A percentile compares a stretch with the other conserved stretches of the same genome.
These are phyloP conservation scores for Xylaria sp. DNA, from an alignment of 495 filamentous ascomycete species.

Conservation along the genomic window DNA sequence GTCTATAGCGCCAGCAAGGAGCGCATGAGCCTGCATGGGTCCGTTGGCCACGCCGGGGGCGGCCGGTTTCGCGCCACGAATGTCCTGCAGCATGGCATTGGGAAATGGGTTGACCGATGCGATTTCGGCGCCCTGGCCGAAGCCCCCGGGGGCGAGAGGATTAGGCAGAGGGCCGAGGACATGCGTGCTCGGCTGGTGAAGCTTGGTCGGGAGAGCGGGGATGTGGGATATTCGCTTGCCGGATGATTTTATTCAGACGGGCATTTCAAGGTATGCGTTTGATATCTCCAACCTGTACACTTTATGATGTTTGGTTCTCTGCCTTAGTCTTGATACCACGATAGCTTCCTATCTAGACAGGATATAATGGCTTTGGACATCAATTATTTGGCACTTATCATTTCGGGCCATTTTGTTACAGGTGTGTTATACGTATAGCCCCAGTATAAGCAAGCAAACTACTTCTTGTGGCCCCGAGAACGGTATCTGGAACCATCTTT, in stretches of 20 bases:
- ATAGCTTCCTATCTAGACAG: too few species aligned
- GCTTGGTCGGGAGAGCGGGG: conserved; percentile 64
- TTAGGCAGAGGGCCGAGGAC: conserved; percentile 60
- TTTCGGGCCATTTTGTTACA: background rate
- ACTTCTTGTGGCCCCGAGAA: too few species aligned
- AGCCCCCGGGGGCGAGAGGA: conserved; percentile 52
- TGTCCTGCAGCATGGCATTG: conserved; percentile 86
- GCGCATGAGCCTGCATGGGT: conserved; percentile 82
- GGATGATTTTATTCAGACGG: conserved; percentile 41
- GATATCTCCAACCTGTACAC: background rate
- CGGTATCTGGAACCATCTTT: too few species aligned
- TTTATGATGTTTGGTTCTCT: background rate
- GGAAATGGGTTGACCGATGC: conserved; percentile 69
- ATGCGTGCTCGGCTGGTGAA: conserved; percentile 63
- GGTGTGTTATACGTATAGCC: too few species aligned
- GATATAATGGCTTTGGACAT: background rate
- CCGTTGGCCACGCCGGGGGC: conserved; percentile 67
- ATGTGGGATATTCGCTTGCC: conserved; percentile 61
- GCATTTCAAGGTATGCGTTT: background rate
- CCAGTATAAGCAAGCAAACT: too few species aligned
- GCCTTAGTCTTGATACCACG: background rate
- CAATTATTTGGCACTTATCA: background rate
- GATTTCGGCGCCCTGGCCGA: conserved; percentile 55
- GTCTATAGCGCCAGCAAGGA: conserved; percentile 69
- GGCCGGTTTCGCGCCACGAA: conserved; percentile 69